phyloP scores from a whole-genome alignment of 2,329 filamentous ascomycete species.

The Colletotrichum graminicola region DNA sequence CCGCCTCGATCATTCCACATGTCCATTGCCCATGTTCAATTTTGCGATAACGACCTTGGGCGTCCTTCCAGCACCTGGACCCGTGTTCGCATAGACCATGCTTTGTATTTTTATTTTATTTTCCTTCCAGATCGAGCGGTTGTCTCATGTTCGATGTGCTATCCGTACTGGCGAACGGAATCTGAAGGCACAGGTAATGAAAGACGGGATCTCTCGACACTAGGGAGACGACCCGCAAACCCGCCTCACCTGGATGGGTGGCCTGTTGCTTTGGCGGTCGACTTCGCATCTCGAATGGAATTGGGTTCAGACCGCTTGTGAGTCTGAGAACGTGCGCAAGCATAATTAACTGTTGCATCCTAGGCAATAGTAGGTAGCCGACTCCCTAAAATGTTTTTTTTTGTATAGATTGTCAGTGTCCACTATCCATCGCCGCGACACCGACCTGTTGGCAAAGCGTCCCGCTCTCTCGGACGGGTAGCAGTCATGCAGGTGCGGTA shows the following conservation, averaged over 20 bases:
- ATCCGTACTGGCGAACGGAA: background rate
- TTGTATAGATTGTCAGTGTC: background rate
- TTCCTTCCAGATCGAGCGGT: background rate
- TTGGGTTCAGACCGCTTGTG: slow-evolving; percentile 17
- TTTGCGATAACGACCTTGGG: background rate
- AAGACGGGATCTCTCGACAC: background rate
- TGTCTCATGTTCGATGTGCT: slow-evolving; percentile 18
- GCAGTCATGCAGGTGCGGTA: background rate
- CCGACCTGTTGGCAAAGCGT: slow-evolving; percentile 2
- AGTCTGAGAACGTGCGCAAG: slow-evolving; percentile 7
- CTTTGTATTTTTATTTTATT: background rate
- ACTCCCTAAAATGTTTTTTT: background rate
- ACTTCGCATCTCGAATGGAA: slow-evolving; percentile 2
- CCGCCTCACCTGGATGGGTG: slow-evolving; percentile 6
- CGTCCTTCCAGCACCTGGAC: background rate
- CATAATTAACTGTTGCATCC: background rate
- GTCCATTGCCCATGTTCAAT: background rate
- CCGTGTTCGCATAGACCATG: slow-evolving; percentile 7
- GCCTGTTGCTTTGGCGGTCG: slow-evolving; percentile 15
- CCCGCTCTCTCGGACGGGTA: slow-evolving; percentile 26
- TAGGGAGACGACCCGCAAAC: slow-evolving; percentile 11
- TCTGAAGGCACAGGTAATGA: background rate
- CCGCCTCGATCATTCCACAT: slow-evolving; percentile 7
- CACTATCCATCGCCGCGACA: background rate
- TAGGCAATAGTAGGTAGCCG: background rate